These are phyloP conservation scores for Cupressus sempervirens DNA, from an alignment of 75 land plant genomes.

Conservation along the genomic window DNA sequence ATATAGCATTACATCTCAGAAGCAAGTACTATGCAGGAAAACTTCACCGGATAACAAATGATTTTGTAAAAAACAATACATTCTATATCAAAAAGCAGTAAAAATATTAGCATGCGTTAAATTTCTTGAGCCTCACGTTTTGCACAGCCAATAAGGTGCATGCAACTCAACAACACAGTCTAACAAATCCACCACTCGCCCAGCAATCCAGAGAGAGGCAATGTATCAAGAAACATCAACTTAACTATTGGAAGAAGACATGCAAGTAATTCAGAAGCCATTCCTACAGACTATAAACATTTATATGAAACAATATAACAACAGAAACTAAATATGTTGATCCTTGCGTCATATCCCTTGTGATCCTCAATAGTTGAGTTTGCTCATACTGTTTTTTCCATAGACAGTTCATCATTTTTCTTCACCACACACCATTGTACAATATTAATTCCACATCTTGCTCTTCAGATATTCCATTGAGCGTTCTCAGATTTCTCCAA, in stretches of 20 bases:
- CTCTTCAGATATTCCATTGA: background rate
- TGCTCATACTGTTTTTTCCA: background rate
- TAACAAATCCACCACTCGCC: background rate
- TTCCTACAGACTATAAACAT: background rate
- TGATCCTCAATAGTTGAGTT: background rate
- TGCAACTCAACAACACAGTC: background rate
- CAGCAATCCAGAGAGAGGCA: background rate
- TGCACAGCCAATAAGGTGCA: background rate
- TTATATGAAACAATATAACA: background rate
- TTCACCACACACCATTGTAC: background rate
- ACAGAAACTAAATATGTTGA: background rate
- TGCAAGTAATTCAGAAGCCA: constrained; percentile 2
- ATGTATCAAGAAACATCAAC: background rate
- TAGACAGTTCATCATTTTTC: background rate
- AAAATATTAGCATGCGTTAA: background rate
- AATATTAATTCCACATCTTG: background rate
- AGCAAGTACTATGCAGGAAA: background rate
- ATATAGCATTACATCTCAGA: background rate
- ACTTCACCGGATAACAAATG: background rate
- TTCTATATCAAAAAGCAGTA: background rate
- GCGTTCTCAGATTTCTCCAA: background rate
- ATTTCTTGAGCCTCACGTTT: background rate
- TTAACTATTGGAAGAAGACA: constrained; percentile 3
- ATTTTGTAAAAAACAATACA: background rate
- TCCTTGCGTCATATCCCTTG: background rate